Evolutionary conservation across 2,329 filamentous ascomycete genomes (phyloP), one percentile per base, ranked within the genome.

Genomic region (Ascochyta rabiei): DNA sequence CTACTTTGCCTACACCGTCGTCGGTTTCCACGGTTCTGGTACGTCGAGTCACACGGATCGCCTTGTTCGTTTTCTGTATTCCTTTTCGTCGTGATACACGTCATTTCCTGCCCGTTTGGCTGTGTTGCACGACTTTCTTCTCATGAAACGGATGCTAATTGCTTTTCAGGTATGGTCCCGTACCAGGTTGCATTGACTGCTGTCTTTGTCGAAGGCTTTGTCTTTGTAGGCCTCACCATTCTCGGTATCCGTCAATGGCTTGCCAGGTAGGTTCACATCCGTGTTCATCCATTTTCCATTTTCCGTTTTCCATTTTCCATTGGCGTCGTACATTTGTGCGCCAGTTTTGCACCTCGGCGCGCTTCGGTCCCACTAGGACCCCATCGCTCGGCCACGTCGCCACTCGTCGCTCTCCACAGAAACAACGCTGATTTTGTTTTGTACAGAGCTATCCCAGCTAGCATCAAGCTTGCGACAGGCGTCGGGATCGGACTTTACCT

Each of bases 401-500:
- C 39, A 54, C 47, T 48, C 53, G 48, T 57, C 51, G 58, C 48
- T 48, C 41, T 48, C 44, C 88, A 79, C 3, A 81, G 93, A 33
- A 89, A 89, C 40, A 40, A 44, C 4, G 89, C 90, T 70, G 47
- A 70, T 53, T 49, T 47, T 30, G 30, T 54, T 48, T 46, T 46
- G 30, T 54, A 30, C 21, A 86, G 90, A 62, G 87, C 89, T 38
- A 91, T 96, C 59, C 91, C 91, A 1, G 83, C 85, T 35, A 91
- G 88, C 50, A 93, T 96, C 77, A 96, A 96, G 76, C 85, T 95
- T 50, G 91, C 91, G 13, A 93, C 89, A 15, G 89, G 90, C 59
- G 90, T 91, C 47, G 91, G 91, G 56, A 96, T 96, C 61, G 91
- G 91, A 19, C 80, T 96, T 1, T 96, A 93, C 73, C 81, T 93